Percentiles rank a stretch among this genome's conserved stretches.
phyloP scores from a whole-genome alignment of 768 basidiomycete genomes.

The Suillus americanus region DNA sequence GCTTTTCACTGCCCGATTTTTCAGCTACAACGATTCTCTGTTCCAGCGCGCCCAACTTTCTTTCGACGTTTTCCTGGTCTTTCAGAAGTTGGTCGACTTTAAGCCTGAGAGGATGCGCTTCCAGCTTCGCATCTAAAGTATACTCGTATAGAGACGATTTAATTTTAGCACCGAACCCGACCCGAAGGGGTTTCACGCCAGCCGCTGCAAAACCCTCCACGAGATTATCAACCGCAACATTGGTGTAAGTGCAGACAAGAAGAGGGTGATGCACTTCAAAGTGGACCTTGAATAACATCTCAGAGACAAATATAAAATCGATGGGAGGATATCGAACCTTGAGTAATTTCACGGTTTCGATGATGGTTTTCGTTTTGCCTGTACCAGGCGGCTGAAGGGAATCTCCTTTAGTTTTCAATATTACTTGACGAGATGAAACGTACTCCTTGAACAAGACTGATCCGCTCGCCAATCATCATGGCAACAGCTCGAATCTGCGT shows the following conservation, averaged over 20 bases:
- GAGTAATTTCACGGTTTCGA: conserved; percentile 78
- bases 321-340: conserved; percentile 45
- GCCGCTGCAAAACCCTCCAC: conserved; percentile 66
- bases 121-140: conserved; percentile 65
- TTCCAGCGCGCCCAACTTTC: conserved; percentile 24
- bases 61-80: conserved; percentile 34
- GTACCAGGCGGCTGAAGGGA: conserved; percentile 77
- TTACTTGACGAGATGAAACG: conserved; percentile 24
- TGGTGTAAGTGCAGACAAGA: conserved; percentile 92
- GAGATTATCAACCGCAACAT: conserved; percentile 90
- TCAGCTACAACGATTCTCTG: conserved; percentile 23
- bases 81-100: conserved; percentile 42
- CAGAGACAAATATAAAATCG: neutral
- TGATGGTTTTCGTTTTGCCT: conserved; percentile 90
- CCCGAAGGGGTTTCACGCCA: conserved; percentile 72
- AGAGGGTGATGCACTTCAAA: conserved; percentile 84
- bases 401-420: neutral
- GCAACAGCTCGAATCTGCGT: conserved; percentile 85
- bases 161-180: conserved; percentile 66
- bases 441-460: conserved; percentile 88
- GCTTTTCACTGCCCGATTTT: conserved; percentile 19
- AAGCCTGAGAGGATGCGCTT: conserved; percentile 54
- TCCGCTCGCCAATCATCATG: conserved; percentile 76
- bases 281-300: conserved; percentile 45
- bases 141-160: conserved; percentile 52